Evolutionary conservation across 805 yeast species (phyloP), one percentile per base, ranked within the genome.

Genomic region (Saccharomycopsis guyanensis): DNA sequence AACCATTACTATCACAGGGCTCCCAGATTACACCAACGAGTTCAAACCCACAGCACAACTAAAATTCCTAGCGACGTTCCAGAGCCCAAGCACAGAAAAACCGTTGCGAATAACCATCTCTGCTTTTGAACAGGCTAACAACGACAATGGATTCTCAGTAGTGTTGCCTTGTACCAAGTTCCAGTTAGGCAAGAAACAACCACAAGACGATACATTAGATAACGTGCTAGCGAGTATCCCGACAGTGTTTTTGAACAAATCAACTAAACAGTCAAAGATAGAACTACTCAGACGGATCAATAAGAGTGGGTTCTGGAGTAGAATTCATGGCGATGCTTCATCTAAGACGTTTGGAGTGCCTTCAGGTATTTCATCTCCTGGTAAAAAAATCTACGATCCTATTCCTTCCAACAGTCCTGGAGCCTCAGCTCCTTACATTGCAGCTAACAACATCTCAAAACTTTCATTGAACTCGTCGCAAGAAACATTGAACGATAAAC

Each of bases 151-250:
- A 6, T 22, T 42, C 12, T 35, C 36, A 22, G 52, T 49, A 4
- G 42, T 32, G 22, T 38, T 49, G 18, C 52, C 52, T 2, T 49
- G 46, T 31, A 36, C 39, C 22, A 27, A 20, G n/a, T 49, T 49
- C 34, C 24, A 25, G 6, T 24, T 49, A 3, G 46, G 24, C 12
- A 42, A 42, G 23, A n/a, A 29, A 13, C 31, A 22, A 10, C 36
- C 42, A 2, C 13, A 37, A 6, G 6, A 38, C 15, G 15, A 27
- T 5, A 35, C 23, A 12, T 7, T 16, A 13, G 47, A 44, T 19
- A 40, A 40, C 23, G 40, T 24, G n/a, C 34, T 49, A 2, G 43
- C 39, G 20, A 33, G 43, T 7, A 27, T 49, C 10, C 49, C 52
- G 4, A 49, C 50, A 4, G 15, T 38, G 8, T 20, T 41, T 6